phyloP scores from a whole-genome alignment of 176 grass and related monocot genomes.

The Chloris gayana region DNA sequence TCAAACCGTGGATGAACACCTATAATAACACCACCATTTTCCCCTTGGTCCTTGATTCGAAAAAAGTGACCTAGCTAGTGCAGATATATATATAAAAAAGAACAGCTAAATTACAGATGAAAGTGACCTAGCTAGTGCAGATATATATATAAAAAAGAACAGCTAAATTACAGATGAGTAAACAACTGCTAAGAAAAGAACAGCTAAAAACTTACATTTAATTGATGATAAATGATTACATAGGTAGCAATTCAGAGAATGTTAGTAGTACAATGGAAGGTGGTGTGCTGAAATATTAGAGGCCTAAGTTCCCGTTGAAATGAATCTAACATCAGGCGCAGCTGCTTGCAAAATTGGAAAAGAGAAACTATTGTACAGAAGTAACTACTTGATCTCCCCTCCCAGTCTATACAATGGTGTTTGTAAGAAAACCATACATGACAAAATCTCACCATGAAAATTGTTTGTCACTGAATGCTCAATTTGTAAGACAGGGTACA shows the following conservation, averaged over 20 bases:
- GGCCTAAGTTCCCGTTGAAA: conserved; percentile 42
- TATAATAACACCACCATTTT: neutral
- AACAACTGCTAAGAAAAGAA: neutral
- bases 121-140: too few relatives aligned
- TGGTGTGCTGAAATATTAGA: conserved; percentile 37
- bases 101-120: neutral
- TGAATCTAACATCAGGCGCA: conserved; percentile 51
- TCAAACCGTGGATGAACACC: too few relatives aligned
- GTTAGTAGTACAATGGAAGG: conserved; percentile 45
- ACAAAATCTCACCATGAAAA: conserved; percentile 54
- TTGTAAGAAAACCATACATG: conserved; percentile 57
- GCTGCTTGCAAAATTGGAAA: conserved; percentile 47
- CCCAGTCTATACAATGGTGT: conserved; percentile 53
- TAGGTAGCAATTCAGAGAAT: conserved; percentile 18
- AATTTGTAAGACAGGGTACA: conserved; percentile 24
- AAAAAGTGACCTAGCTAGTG: neutral
- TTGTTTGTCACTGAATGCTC: conserved; percentile 38
- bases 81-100: too few relatives aligned
- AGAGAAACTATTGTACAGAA: conserved; percentile 78
- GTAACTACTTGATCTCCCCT: conserved; percentile 54
- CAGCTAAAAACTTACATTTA: conserved; percentile 22
- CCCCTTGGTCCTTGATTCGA: neutral
- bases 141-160: neutral
- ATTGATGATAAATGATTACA: conserved; percentile 38
- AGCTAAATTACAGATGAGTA: neutral